Evolutionary conservation across 148 eudicot genomes (phyloP).

Genomic region (Hydrangea macrophylla): DNA sequence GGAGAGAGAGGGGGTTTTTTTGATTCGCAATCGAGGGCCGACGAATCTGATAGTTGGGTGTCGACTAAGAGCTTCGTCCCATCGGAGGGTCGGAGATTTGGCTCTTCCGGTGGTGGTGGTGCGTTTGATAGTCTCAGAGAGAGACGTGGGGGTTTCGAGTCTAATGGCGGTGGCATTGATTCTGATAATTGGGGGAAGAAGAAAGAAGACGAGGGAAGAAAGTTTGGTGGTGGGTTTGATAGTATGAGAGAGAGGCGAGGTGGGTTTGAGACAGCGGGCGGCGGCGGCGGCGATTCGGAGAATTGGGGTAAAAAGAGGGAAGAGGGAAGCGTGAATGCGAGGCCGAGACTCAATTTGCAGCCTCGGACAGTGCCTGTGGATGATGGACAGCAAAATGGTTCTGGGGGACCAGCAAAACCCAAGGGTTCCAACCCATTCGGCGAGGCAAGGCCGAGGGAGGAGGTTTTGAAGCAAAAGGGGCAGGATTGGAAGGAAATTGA

Average conservation of each 20-base stretch:
- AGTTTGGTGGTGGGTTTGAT: conserved; percentile 42
- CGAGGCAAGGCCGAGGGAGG: conserved; percentile 92
- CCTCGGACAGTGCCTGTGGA: conserved; percentile 61
- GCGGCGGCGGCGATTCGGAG: conserved; percentile 45
- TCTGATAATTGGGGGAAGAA: conserved; percentile 51
- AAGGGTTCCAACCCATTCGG: conserved; percentile 86
- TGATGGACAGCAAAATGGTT: conserved; percentile 30
- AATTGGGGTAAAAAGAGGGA: conserved; percentile 53
- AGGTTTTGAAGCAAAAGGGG: conserved; percentile 89
- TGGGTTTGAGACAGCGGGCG: conserved; percentile 34
- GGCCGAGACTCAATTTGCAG: conserved; percentile 87
- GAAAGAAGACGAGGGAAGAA: conserved; percentile 47
- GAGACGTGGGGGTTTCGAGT: conserved; percentile 69
- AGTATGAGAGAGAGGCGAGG: conserved; percentile 53
- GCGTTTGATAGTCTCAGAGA: conserved; percentile 30
- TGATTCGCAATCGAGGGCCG: conserved; percentile 65
- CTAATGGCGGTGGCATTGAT: conserved; percentile 45
- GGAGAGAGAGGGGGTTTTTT: conserved; percentile 70
- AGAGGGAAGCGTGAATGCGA: conserved; percentile 27
- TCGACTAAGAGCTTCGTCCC: conserved; percentile 59
- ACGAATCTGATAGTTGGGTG: conserved; percentile 83
- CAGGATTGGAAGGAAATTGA: conserved; percentile 97
- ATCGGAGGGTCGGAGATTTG: conserved; percentile 36
- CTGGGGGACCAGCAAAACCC: conserved; percentile 24
- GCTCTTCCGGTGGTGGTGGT: neutral